Base-by-base conservation (phyloP, 2,329 filamentous ascomycete species). In the Colletotrichum liaoningense region DNA sequence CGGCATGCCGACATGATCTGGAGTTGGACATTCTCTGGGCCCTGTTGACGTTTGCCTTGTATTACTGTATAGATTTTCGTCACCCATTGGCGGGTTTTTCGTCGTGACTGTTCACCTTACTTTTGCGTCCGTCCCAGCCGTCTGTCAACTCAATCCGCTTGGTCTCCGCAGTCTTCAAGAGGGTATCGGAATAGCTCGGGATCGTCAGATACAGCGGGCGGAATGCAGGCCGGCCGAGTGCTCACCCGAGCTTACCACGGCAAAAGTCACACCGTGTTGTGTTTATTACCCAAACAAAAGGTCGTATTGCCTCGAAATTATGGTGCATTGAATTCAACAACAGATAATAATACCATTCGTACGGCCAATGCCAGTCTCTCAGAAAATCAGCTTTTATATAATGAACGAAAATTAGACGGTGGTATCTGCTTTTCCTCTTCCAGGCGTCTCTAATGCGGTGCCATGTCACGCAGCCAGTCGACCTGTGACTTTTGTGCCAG, bases 31-130 rank as follows among this genome's bases (percentile, higher is more conserved):
- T 58, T 57, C 57, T 59, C 46, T 63, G 69, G 64, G 33, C 58
- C 54, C 69, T 35, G 72, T 55, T 24, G 5, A 8, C 35, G n/a
- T 26, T 64, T 68, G 72, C 76, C 77, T 77, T 82, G 81, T 82
- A 82, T 75, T 79, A 81, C 79, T 83, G 81, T 82, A 83, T 82
- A 83, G 79, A 83, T 75, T 67, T 59, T 62, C 58, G 57, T 73
- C 56, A 56, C 57, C 52, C 42, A 33, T 16, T 28, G 38, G 11
- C 4, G 28, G 12, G 38, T 19, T 3, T 30, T 26, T n/a, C 3
- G 49, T n/a, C 16, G 58, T 64, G 38, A 62, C 42, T 19, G 3
- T n/a, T 49, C 42, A 3, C 8, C 3, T 49, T 49, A 3, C 42
- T 42, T 19, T 42, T 42, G 19, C 42, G 42, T n/a, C 42, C 16